Evolutionary conservation across 768 basidiomycete genomes (phyloP).

Genomic region (Tulasnella sp.): DNA sequence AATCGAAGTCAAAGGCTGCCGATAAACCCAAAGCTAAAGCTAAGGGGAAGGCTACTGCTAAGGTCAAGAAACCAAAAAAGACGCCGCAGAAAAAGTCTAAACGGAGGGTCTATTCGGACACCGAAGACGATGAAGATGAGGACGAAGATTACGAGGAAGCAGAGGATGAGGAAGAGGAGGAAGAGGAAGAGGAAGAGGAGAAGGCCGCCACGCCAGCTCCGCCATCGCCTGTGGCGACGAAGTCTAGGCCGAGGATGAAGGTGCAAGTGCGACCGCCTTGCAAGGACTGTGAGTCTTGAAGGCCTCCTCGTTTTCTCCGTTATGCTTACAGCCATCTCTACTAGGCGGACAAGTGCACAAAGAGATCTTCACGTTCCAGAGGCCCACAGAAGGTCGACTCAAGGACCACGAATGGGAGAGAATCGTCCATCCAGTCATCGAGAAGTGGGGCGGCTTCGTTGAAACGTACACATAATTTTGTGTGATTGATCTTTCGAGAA

Average conservation of each 20-base stretch:
- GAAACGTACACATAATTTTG: slow-evolving; percentile 23
- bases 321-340: too few relatives aligned
- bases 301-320: neutral
- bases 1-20: neutral
- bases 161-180: neutral
- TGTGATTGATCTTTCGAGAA: too few relatives aligned
- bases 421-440: slow-evolving; percentile 64
- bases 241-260: neutral
- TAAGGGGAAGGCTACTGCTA: slow-evolving; percentile 9
- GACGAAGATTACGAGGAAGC: neutral
- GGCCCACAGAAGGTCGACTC: slow-evolving; percentile 41
- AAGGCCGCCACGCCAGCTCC: neutral
- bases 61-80: neutral
- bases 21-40: slow-evolving; percentile 4
- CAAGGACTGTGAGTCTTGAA: neutral
- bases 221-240: slow-evolving; percentile 12
- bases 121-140: neutral
- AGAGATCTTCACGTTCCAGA: slow-evolving; percentile 69
- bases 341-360: slow-evolving; percentile 52
- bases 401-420: slow-evolving; percentile 63
- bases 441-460: slow-evolving; percentile 67
- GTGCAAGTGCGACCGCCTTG: slow-evolving; percentile 1
- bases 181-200: neutral
- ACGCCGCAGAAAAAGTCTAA: neutral
- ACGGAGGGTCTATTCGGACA: neutral